Conservation (phyloP, 2,329 filamentous ascomycete species). For the Penicillium sp. region DNA sequence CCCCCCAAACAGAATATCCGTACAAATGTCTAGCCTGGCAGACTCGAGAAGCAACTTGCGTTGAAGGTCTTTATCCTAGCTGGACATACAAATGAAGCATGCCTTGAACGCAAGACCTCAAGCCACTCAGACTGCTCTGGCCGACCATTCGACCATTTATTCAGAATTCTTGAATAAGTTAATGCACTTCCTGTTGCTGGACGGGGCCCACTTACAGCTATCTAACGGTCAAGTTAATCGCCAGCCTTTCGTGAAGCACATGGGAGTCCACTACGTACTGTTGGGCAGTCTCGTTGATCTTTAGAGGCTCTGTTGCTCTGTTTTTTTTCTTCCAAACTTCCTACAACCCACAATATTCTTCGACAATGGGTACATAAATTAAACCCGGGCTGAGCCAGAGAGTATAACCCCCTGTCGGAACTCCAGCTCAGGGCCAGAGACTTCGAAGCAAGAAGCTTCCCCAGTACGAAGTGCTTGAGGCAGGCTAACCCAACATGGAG, state of each 20-base stretch:
- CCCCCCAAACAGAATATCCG: neutral
- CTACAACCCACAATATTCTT: no score
- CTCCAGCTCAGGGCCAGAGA: neutral
- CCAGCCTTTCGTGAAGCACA: neutral
- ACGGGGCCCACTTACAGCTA: neutral
- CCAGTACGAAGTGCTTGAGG: neutral
- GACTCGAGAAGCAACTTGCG: neutral
- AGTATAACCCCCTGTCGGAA: neutral
- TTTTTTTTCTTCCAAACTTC: no score
- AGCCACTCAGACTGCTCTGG: neutral
- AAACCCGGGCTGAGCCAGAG: no score
- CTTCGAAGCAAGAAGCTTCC: neutral
- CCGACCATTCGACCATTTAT: neutral
- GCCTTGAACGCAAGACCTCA: neutral
- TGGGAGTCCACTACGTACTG: neutral
- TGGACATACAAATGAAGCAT: neutral
- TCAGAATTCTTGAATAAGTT: conserved; percentile 2
- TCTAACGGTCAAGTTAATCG: conserved; percentile 1
- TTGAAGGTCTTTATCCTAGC: neutral
- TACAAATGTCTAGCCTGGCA: neutral
- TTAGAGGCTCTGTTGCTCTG: no score
- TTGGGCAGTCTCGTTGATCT: no score
- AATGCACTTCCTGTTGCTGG: neutral
- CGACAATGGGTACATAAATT: no score
- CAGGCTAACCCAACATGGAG: conserved; percentile 9